These are phyloP conservation scores for Mycena latifolia DNA, from an alignment of 768 basidiomycete species.

Conservation along the genomic window DNA sequence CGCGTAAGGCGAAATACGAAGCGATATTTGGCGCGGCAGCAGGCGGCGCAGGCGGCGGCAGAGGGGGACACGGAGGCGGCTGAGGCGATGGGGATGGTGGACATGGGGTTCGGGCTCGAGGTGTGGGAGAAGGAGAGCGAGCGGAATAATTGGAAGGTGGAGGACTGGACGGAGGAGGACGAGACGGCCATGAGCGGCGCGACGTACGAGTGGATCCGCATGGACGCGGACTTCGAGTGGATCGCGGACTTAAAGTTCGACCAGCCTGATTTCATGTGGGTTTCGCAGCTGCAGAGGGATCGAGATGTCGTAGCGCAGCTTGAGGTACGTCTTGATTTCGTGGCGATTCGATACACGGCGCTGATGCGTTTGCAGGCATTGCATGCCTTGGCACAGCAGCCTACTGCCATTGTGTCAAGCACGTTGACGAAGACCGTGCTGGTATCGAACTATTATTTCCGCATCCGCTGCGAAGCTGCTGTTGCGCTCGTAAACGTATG, in stretches of 20 bases:
- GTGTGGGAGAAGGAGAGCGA: conserved; percentile 97
- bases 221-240: conserved; percentile 99
- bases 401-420: conserved; percentile 88
- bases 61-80: conserved; percentile 94
- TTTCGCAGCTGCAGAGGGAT: conserved; percentile 94
- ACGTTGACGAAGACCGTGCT: conserved; percentile 94
- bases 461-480: conserved; percentile 96
- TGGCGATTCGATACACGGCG: not conserved
- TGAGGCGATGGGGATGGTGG: conserved; percentile 93
- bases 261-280: conserved; percentile 99
- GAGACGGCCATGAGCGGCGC: conserved; percentile 94
- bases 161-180: conserved; percentile 98
- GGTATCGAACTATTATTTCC: conserved; percentile 95
- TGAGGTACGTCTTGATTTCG: conserved; percentile 68
- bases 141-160: conserved; percentile 95
- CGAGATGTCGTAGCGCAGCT: conserved; percentile 97
- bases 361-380: conserved; percentile 75
- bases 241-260: conserved; percentile 93
- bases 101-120: conserved; percentile 93
- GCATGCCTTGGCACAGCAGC: conserved; percentile 83
- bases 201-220: conserved; percentile 99
- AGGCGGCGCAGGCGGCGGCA: conserved; percentile 92
- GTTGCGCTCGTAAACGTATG: conserved; percentile 82
- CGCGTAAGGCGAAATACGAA: conserved; percentile 96
- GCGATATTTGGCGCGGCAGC: conserved; percentile 93